Evolutionary conservation across 2,329 filamentous ascomycete species (phyloP).

Genomic region (Epichloe sibirici): DNA sequence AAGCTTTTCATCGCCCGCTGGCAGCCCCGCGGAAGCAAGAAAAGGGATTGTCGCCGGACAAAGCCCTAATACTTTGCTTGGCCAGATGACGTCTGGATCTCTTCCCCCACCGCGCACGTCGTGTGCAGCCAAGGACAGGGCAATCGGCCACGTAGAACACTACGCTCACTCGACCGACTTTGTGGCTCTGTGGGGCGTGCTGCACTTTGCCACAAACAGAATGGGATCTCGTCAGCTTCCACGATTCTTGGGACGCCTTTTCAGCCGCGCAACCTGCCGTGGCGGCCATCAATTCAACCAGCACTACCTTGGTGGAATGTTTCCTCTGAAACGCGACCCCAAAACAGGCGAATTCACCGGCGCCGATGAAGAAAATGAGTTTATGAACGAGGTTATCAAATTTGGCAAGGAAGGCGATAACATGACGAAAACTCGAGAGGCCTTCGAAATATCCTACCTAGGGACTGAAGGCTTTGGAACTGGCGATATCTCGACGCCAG

Average conservation of each 20-base stretch:
- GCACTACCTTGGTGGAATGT: conserved; percentile 52
- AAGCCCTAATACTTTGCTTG: conserved; percentile 9
- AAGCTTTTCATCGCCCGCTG: conserved; percentile 15
- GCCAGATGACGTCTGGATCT: conserved; percentile 11
- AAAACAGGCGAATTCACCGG: conserved; percentile 29
- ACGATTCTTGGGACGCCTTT: conserved; percentile 50
- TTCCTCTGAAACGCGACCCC: conserved; percentile 34
- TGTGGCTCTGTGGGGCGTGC: conserved; percentile 60
- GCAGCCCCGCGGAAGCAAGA: conserved; percentile 11
- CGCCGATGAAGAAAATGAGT: conserved; percentile 38
- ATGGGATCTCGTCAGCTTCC: conserved; percentile 34
- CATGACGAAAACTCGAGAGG: conserved; percentile 31
- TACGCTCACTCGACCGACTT: conserved; percentile 66
- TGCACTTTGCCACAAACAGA: conserved; percentile 48
- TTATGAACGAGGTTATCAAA: conserved; percentile 47
- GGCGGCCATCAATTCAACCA: conserved; percentile 49
- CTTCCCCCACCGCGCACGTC: conserved; percentile 24
- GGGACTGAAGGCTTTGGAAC: conserved; percentile 27
- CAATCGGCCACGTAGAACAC: conserved; percentile 65
- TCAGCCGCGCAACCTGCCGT: conserved; percentile 35
- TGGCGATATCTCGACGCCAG: conserved; percentile 21
- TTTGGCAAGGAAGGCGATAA: conserved; percentile 32
- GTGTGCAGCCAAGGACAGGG: conserved; percentile 29
- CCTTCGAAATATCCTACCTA: conserved; percentile 34
- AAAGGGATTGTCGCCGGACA: conserved; percentile 8